phyloP scores from a whole-genome alignment of 2,329 filamentous ascomycete species.

The Aureobasidium leucospermi region DNA sequence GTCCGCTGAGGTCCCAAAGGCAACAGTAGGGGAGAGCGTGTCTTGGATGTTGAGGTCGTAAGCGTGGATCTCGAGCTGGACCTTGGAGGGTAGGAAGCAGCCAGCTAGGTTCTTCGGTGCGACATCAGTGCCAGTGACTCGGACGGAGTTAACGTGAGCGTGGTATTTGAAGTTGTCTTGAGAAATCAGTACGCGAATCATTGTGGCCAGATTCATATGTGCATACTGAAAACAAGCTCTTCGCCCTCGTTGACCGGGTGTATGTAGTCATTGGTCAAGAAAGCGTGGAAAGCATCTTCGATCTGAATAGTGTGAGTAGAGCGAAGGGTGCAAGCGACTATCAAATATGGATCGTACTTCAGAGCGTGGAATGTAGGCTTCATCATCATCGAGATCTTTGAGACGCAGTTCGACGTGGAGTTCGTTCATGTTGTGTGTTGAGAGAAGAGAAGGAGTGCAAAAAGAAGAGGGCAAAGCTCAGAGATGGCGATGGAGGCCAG shows the following conservation, averaged over 20 bases:
- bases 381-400: not conserved
- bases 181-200: not conserved
- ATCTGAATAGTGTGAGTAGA: not conserved
- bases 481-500: too few relatives aligned
- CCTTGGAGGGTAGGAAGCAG: conserved; percentile 28
- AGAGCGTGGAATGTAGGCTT: not conserved
- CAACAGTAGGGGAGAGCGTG: conserved; percentile 21
- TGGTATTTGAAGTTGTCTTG: not conserved
- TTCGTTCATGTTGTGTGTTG: not conserved
- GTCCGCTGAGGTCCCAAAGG: conserved; percentile 17
- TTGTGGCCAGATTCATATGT: not conserved
- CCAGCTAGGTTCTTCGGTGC: conserved; percentile 18
- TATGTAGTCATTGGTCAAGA: not conserved
- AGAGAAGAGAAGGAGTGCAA: not conserved
- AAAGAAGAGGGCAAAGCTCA: not conserved
- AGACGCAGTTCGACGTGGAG: conserved; percentile 3
- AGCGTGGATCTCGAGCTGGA: conserved; percentile 36
- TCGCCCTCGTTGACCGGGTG: not conserved
- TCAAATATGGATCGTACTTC: not conserved
- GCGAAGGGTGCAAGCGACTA: not conserved
- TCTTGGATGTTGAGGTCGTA: conserved; percentile 31
- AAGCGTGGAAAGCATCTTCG: not conserved
- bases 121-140: not conserved
- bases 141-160: not conserved
- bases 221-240: not conserved